Base-by-base conservation (phyloP, 1,284 basidiomycete species). In the Phlebopus sp. region DNA sequence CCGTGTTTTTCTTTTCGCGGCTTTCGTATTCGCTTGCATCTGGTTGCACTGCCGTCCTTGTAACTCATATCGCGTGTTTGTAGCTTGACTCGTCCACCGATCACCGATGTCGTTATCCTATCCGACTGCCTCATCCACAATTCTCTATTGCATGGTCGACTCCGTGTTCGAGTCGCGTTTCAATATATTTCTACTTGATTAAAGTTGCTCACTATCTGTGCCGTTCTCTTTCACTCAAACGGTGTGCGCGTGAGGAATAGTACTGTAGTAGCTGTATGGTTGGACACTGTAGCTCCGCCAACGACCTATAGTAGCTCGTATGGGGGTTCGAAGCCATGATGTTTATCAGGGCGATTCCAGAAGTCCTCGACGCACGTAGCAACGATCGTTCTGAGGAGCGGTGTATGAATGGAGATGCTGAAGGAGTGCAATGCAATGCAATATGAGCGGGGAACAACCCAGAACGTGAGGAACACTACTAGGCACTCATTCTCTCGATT, bases 61-160 rank as follows among this genome's bases (percentile, higher is more conserved):
- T 63, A 62, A 13, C 32, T 49, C 51, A 52, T 38, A 43, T 48
- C 27, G 25, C 13, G 21, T 35, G 29, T 34, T 42, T 62, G 52
- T 58, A 55, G 51, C 54, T 11, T 48, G 47, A 54, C 55, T 41
- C 29, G 30, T 15, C 4, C 41, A 38, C 29, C 36, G 14, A 19
- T 27, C 19, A 39, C 21, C 29, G 29, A 31, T 38, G 39, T 55
- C 6, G 27, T 14, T 15, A 18, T 36, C 35, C 25, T 23, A 34
- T 44, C 13, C 15, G 10, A 19, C 17, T 18, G 19, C 36, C 21
- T 32, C 27, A 17, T 44, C 32, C 38, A 11, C 25, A 21, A 37
- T 43, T 19, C 6, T 23, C 19, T 29, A 11, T 5, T 40, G 18
- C 42, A 27, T 15, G 17, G 42, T 36, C 47, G 18, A 38, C 37